Evolutionary conservation across 371 early-diverging fungal genomes (phyloP), one percentile per base, ranked within the genome.

Genomic region (Mortierella polycephala): DNA sequence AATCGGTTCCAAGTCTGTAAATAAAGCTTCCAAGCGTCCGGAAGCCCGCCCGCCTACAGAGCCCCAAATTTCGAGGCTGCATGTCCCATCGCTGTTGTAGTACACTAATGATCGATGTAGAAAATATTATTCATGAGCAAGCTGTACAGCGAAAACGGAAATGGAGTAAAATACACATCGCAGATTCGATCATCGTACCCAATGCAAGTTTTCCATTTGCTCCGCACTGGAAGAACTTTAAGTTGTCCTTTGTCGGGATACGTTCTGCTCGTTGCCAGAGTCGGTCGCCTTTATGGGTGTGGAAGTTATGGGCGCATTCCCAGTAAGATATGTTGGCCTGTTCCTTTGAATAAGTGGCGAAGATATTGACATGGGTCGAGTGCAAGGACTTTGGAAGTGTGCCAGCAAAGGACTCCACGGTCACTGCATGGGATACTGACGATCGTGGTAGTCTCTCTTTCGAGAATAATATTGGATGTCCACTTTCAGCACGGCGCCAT

Each of bases 131-230:
- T 30, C 30, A 30, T 30, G 30, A 30, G 30, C 4, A 30, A 30
- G 30, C 30, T 30, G 4, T 30, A 30, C 30, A 30, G 30, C 30
- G 30, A 4, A 30, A 30, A 30, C 30, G 30, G 30, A 30, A 30
- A 30, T 30, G 4, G 4, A 30, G 30, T 30, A 30, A 30, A 30
- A 30, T 30, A 30, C 4, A 4, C 30, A 30, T 30, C 30, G 30
- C 4, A 30, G 30, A 30, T 2, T 30, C 30, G 30, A 30, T 4
- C 30, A 30, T 46, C 73, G 13, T 66, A 72, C 79, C 79, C 1
- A 79, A 10, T 14, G 79, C 79, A 2, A 79, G 64, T 18, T 79
- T 79, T 41, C 79, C 79, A 54, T 79, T 79, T 47, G 79, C 79
- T 57, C 79, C 79, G 44, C 79, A 79, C 44, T 79, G 69, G 50